phyloP scores from a whole-genome alignment of 208 protist genomes.

The Leptomonas pyrrhocoris region DNA sequence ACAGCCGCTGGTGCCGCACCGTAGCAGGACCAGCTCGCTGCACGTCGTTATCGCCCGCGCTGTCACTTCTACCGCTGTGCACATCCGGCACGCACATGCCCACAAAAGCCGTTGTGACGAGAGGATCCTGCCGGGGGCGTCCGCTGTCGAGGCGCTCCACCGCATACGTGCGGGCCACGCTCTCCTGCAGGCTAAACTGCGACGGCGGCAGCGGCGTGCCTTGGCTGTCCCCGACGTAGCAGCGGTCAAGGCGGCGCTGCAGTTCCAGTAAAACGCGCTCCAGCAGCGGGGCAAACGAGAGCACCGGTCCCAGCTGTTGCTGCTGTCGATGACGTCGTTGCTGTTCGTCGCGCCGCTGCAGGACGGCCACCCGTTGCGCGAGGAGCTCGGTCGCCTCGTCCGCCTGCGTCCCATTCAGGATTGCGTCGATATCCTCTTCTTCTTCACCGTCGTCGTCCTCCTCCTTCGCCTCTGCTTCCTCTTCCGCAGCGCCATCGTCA shows the following conservation, averaged over 20 bases:
- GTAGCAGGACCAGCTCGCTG: neutral
- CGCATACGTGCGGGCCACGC: constrained; percentile 37
- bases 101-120: constrained; percentile 55
- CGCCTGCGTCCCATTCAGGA: constrained; percentile 13
- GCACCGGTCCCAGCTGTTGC: constrained; percentile 8
- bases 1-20: constrained; percentile 59
- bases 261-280: constrained; percentile 63
- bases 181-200: constrained; percentile 48
- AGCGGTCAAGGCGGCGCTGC: constrained; percentile 54
- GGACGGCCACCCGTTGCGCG: constrained; percentile 6
- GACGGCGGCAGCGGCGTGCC: constrained; percentile 35
- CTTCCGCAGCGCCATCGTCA: constrained; percentile 24
- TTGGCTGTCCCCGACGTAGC: constrained; percentile 28
- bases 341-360: constrained; percentile 1
- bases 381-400: constrained; percentile 27
- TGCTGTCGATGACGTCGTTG: constrained; percentile 1
- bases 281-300: constrained; percentile 61
- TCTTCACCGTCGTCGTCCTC: constrained; percentile 17
- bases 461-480: constrained; percentile 20
- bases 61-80: neutral
- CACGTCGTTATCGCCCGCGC: no score
- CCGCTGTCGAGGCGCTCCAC: constrained; percentile 61
- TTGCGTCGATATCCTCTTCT: constrained; percentile 26
- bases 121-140: constrained; percentile 46
- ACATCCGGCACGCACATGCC: neutral